phyloP scores from a whole-genome alignment of 495 filamentous ascomycete genomes.

The Podospora didyma region DNA sequence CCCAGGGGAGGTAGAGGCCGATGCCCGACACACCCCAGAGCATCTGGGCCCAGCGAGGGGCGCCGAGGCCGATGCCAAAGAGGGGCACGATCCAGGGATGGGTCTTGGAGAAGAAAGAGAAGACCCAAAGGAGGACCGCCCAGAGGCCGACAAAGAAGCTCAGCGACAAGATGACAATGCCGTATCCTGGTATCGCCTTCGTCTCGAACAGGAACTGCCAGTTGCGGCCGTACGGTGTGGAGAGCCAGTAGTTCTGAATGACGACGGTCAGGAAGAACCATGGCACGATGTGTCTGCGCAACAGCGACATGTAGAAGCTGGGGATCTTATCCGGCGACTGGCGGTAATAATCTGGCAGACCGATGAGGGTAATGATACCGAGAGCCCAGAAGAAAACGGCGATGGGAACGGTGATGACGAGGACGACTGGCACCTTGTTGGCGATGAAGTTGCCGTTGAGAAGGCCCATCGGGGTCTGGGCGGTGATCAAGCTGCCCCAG shows the following conservation, averaged over 20 bases:
- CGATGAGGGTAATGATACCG: slow-evolving; percentile 47
- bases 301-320: slow-evolving; percentile 50
- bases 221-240: slow-evolving; percentile 55
- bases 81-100: slow-evolving; percentile 57
- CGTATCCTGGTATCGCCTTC: slow-evolving; percentile 43
- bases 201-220: slow-evolving; percentile 56
- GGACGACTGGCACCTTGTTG: slow-evolving; percentile 31
- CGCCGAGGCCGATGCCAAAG: slow-evolving; percentile 58
- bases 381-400: slow-evolving; percentile 50
- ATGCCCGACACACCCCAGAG: slow-evolving; percentile 55
- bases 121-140: slow-evolving; percentile 45
- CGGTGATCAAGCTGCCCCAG: slow-evolving; percentile 51
- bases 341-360: slow-evolving; percentile 63
- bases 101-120: slow-evolving; percentile 41
- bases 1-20: slow-evolving; percentile 56
- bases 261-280: slow-evolving; percentile 57
- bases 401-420: slow-evolving; percentile 45
- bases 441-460: slow-evolving; percentile 20
- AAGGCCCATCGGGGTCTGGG: slow-evolving; percentile 7
- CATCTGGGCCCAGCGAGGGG: slow-evolving; percentile 60
- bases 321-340: slow-evolving; percentile 65
- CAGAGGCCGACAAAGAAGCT: slow-evolving; percentile 53
- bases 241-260: slow-evolving; percentile 63
- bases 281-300: slow-evolving; percentile 41
- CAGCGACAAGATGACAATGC: slow-evolving; percentile 45